Evolutionary conservation across 805 yeast genomes (phyloP).

Genomic region (Alloascoidea hylecoeti): DNA sequence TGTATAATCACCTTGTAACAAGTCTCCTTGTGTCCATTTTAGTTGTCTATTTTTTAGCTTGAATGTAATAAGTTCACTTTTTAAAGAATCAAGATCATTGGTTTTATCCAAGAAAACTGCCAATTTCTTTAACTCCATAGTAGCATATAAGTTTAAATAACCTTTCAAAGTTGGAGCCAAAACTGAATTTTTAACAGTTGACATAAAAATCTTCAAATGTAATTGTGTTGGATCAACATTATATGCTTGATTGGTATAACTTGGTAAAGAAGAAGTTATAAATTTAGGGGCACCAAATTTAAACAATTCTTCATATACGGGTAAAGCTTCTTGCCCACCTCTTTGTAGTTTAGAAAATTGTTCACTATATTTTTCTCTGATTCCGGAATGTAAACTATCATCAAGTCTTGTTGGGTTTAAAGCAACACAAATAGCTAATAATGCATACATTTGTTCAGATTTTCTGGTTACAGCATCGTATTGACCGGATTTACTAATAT

Average conservation of each 20-base stretch:
- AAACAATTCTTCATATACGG: slow-evolving; percentile 30
- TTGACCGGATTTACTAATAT: slow-evolving; percentile 26
- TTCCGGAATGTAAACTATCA: slow-evolving; percentile 26
- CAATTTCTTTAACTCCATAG: slow-evolving; percentile 27
- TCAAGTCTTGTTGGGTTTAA: slow-evolving; percentile 32
- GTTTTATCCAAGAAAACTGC: slow-evolving; percentile 23
- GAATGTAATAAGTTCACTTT: slow-evolving; percentile 25
- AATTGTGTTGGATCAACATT: slow-evolving; percentile 25
- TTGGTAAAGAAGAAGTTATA: slow-evolving; percentile 24
- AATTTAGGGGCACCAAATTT: slow-evolving; percentile 33
- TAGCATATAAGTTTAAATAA: slow-evolving; percentile 30
- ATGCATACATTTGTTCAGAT: slow-evolving; percentile 36
- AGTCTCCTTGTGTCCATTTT: slow-evolving; percentile 25
- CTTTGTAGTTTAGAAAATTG: slow-evolving; percentile 26
- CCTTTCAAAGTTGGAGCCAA: slow-evolving; percentile 26
- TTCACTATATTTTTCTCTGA: slow-evolving; percentile 32
- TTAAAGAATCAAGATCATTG: slow-evolving; percentile 13
- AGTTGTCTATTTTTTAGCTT: slow-evolving; percentile 30
- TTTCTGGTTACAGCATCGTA: slow-evolving; percentile 31
- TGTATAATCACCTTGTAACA: slow-evolving; percentile 25
- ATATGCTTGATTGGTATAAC: slow-evolving; percentile 15
- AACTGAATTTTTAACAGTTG: slow-evolving; percentile 22
- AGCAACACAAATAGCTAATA: slow-evolving; percentile 29
- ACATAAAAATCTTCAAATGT: slow-evolving; percentile 28
- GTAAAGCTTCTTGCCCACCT: slow-evolving; percentile 25